Base-by-base conservation (phyloP, 2,329 filamentous ascomycete species). In the Stylonectria norvegica region DNA sequence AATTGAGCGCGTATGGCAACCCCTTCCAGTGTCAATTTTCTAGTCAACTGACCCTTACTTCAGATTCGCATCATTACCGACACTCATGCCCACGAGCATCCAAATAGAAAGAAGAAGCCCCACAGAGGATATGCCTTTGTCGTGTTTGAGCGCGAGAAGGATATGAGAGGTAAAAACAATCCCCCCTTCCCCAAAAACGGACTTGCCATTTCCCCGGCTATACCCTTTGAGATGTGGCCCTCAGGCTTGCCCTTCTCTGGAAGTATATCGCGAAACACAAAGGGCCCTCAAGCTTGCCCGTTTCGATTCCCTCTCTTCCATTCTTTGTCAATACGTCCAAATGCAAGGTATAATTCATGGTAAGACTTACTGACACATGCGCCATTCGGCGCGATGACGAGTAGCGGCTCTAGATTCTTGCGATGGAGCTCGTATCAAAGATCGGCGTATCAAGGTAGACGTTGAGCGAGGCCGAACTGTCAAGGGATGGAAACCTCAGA, bases 401-500 rank as follows among this genome's bases (percentile, higher is more conserved):
- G 69, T 78, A 95, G 93, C 90, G 75, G 93, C 93, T 67, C 83
- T 96, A 74, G 95, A 83, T 59, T 69, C 74, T 55, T 82, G 78
- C 63, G 90, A 97, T 76, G 88, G 88, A 52, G 86, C 95, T 60
- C 83, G 85, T 55, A 95, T 98, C 70, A 94, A 89, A 64, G 90
- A 94, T 62, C 83, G 91, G 60, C 83, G 85, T 57, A 87, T 97
- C 59, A 81, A 95, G 61, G 89, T 97, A 58, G 93, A 98, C 62
- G 91, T 97, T 46, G 93, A 98, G 69, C 84, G 93, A 60, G 93
- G 93, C 53, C 85, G 93, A 55, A 97, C 93, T 20, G 89, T 96
- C 28, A 86, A 87, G 60, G 89, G 86, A 34, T 98, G 93, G 93
- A 86, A 87, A 60, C 93, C 93, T 47, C 84, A 87, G 53, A 85